Conservation (phyloP, 2,329 filamentous ascomycete species). For the Blastomyces percursus region DNA sequence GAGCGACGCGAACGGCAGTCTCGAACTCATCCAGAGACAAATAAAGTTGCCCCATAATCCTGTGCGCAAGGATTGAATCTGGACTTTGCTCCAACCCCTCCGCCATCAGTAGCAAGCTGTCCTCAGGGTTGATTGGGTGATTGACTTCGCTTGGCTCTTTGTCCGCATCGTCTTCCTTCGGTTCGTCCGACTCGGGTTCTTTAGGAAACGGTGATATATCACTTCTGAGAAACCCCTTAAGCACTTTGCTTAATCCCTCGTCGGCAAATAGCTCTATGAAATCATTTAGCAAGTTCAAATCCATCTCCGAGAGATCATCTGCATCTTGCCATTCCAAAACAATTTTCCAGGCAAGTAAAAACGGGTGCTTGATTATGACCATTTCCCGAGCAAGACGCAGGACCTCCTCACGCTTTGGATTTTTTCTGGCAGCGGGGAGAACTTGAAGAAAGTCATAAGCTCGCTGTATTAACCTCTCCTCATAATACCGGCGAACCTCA, state of each 20-base stretch:
- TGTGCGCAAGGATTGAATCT: conserved; percentile 69
- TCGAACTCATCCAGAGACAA: conserved; percentile 76
- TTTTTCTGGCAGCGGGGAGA: conserved; percentile 56
- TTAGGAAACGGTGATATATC: conserved; percentile 69
- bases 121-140: conserved; percentile 56
- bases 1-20: conserved; percentile 65
- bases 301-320: conserved; percentile 62
- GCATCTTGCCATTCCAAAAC: conserved; percentile 80
- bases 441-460: conserved; percentile 68
- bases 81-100: conserved; percentile 54
- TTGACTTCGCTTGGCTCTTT: conserved; percentile 18
- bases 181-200: conserved; percentile 36
- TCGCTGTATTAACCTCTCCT: conserved; percentile 78
- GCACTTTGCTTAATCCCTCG: conserved; percentile 67
- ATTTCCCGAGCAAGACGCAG: conserved; percentile 74
- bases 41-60: conserved; percentile 74
- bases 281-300: conserved; percentile 63
- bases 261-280: conserved; percentile 79
- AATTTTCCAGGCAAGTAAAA: conserved; percentile 81
- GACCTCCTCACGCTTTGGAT: conserved; percentile 59
- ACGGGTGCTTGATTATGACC: conserved; percentile 92
- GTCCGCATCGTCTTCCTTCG: conserved; percentile 41
- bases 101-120: conserved; percentile 69
- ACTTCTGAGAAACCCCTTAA: conserved; percentile 73
- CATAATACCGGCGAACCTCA: conserved; percentile 67